A percentile compares a stretch with the other conserved stretches of the same genome.
These are phyloP conservation scores for Mortierella sp. DNA, from an alignment of 371 early-diverging fungal species.

Conservation along the genomic window DNA sequence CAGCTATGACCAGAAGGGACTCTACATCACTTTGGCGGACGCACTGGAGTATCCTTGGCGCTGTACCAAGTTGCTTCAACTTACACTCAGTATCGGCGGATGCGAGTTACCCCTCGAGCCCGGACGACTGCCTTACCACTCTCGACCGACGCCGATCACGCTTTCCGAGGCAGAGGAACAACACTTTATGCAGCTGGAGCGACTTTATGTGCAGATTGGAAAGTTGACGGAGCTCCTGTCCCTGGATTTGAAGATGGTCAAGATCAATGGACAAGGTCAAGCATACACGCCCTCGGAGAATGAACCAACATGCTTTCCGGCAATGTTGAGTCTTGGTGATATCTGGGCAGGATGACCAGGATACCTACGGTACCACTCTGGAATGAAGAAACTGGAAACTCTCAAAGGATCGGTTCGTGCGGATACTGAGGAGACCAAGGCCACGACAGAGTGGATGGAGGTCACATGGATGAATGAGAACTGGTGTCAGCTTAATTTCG, in stretches of 20 bases:
- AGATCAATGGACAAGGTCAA: background rate
- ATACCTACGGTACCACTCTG: too few relatives aligned
- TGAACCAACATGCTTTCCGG: too few relatives aligned
- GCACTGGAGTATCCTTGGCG: background rate
- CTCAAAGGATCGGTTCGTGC: background rate
- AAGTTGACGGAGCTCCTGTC: background rate
- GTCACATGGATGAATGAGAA: background rate
- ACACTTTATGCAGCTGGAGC: background rate
- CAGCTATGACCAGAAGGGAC: background rate
- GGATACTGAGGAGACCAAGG: background rate
- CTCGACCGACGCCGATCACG: background rate
- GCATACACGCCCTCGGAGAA: background rate
- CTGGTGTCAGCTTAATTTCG: background rate
- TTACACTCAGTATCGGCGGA: background rate
- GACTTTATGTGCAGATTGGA: background rate
- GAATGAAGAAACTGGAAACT: too few relatives aligned
- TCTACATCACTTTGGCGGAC: background rate
- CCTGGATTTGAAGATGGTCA: background rate
- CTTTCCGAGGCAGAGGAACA: background rate
- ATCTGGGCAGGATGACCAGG: too few relatives aligned
- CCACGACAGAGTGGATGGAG: background rate
- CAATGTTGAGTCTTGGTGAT: too few relatives aligned
- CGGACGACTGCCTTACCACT: background rate
- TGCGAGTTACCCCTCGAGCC: background rate
- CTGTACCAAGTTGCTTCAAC: background rate